Conservation (phyloP, 2,329 filamentous ascomycete genomes). For the Cladobotryum protrusum region DNA sequence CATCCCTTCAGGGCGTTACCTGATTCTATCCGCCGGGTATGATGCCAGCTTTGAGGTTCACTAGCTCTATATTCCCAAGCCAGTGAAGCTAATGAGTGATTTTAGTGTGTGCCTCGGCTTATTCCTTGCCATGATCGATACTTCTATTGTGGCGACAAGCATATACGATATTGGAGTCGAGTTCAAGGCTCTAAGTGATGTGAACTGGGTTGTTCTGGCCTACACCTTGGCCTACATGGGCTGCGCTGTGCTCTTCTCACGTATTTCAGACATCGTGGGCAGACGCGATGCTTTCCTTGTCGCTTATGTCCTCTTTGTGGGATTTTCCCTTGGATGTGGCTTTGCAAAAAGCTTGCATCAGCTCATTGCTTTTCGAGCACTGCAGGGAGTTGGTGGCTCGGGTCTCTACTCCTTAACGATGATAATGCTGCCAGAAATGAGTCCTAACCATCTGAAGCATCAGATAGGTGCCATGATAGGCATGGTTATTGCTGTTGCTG, state of each 20-base stretch:
- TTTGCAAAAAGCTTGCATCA: slow-evolving; percentile 15
- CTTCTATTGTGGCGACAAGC: neutral
- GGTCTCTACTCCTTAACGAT: slow-evolving; percentile 18
- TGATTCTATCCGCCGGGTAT: too few relatives aligned
- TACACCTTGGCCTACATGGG: slow-evolving; percentile 7
- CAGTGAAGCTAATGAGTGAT: too few relatives aligned
- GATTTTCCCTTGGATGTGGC: slow-evolving; percentile 15
- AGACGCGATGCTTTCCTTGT: slow-evolving; percentile 9
- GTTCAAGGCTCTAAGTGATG: neutral
- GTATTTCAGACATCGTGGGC: slow-evolving; percentile 15
- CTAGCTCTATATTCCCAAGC: too few relatives aligned
- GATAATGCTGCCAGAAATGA: slow-evolving; percentile 17
- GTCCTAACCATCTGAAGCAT: slow-evolving; percentile 11
- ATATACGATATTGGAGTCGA: neutral
- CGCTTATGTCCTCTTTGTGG: slow-evolving; percentile 15
- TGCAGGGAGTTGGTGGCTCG: slow-evolving; percentile 18
- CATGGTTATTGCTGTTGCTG: slow-evolving; percentile 16
- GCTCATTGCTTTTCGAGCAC: slow-evolving; percentile 18
- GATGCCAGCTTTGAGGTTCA: too few relatives aligned
- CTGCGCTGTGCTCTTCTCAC: slow-evolving; percentile 15
- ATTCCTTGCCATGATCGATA: neutral
- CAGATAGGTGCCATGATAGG: slow-evolving; percentile 14
- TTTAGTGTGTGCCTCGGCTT: neutral
- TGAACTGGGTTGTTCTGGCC: neutral
- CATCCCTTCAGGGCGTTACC: too few relatives aligned